Evolutionary conservation across 228 moss, liverwort and hornwort genomes (phyloP), one percentile per base, ranked within the genome.

Genomic region (Sphagnum fallax): DNA sequence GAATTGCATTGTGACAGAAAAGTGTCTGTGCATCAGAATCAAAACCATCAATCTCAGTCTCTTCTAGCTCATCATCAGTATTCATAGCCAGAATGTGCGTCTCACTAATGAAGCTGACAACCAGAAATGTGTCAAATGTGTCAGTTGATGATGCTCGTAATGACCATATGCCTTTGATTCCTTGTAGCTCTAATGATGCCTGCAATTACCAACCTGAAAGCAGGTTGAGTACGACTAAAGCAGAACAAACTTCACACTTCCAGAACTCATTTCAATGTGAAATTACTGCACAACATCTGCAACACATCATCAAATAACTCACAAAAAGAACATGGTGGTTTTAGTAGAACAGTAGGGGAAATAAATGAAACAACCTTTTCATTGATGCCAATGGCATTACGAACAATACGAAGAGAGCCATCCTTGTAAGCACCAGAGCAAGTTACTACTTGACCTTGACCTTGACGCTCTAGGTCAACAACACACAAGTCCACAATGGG

Each of bases 161-260:
- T 51, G 94, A 94, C 94, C 94, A 94, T 91, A 94, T 94, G 72
- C 94, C 94, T 76, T 94, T 94, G 64, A 94, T 91, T 68, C 94
- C 94, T 86, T 94, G 94, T 62, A 94, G 86, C 77, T 94, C 94
- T 70, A 91, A 91, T 61, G 94, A 94, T 5, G 94, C 94, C 94
- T 94, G 80, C 72, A 84, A 52, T 52, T 66, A 70, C 68, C 68
- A 57, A 76, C 53, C 64, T 14, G 14, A 67, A 10, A 67, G 10
- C 67, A 14, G 52, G 8, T 18, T 50, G 32, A 32, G 32, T 32
- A 32, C 1, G 6, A 32, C 8, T 48, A 6, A 48, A 32, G 32
- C 32, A 32, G 32, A 32, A 32, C 32, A 32, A 32, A 32, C 32
- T 32, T n/a, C 32, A 32, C 32, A 32, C 32, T 0, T 32, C 32